Base-by-base conservation (phyloP, 1,284 basidiomycete genomes). In the Ustilago xerochloae region DNA sequence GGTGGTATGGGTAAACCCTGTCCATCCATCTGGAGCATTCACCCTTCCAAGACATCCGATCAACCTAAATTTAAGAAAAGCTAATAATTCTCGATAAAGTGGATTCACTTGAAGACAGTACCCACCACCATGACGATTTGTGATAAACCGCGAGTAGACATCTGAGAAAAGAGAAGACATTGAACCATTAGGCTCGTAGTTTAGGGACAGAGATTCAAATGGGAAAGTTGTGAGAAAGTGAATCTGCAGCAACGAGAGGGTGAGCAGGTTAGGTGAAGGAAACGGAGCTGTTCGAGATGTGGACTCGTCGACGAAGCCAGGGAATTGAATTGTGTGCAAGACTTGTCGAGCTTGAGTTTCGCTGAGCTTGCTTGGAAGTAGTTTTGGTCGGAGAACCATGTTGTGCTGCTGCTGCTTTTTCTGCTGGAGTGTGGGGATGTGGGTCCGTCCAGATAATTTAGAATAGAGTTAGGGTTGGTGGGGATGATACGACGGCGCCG, bases 91-190 rank as follows among this genome's bases (percentile, higher is more conserved):
- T 18, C 63, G 65, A 8, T 70, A 61, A 22, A 73, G 30, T 6
- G 46, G 28, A 28, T 77, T 77, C 38, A 46, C 39, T 41, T 77
- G 70, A 35, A 74, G 16, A n/a, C 75, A 77, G 60, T 77, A 77
- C 3, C 75, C 75, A 32, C 74, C 73, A 4, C 63, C 63, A 2
- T 13, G 12, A 9, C 60, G 49, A 0, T 29, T 20, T 2, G 36
- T 46, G 41, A 69, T 22, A 13, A 66, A 70, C 4, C 71, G 69
- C 2, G 46, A 6, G 13, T 29, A 70, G 36, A 64, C 47, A 46
- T 70, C 50, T 4, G 53, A 5, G 6, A 69, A 52, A 1, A 36
- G 6, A 0, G 57, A 24, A 0, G 32, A 22, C 57, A 77, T 69
- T 4, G 3, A 0, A 7, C 39, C 60, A 5, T 2, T 2, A 0